Evolutionary conservation across 2,329 filamentous ascomycete genomes (phyloP).

Genomic region (Albophoma yamanashiensis): DNA sequence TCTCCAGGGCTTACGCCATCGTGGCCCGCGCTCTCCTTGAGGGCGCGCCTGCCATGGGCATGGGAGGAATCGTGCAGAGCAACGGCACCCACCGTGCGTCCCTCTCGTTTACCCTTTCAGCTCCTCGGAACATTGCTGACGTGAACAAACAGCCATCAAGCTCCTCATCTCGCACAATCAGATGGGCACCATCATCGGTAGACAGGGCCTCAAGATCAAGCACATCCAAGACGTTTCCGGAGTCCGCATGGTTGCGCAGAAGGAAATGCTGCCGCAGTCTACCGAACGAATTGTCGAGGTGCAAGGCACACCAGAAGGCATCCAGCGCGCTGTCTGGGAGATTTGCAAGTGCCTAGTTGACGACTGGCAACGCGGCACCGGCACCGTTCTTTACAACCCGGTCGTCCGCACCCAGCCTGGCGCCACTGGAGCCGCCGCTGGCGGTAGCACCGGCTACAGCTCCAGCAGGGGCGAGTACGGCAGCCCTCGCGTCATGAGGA

Average conservation of each 20-base stretch:
- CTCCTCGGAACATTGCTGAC: slow-evolving; percentile 6
- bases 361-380: slow-evolving; percentile 94
- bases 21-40: slow-evolving; percentile 88
- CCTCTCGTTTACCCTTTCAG: not conserved
- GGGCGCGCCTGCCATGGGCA: slow-evolving; percentile 87
- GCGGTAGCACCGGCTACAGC: slow-evolving; percentile 23
- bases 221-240: slow-evolving; percentile 95
- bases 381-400: slow-evolving; percentile 95
- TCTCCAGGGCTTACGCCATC: slow-evolving; percentile 85
- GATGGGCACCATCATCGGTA: slow-evolving; percentile 98
- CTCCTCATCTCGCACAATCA: slow-evolving; percentile 98
- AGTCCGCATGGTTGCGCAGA: slow-evolving; percentile 98
- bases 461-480: slow-evolving; percentile 40
- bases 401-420: slow-evolving; percentile 71
- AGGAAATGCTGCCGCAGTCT: slow-evolving; percentile 98
- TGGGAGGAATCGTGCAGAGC: slow-evolving; percentile 80
- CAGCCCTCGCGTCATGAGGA: slow-evolving; percentile 74
- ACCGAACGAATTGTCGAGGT: slow-evolving; percentile 97
- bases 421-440: slow-evolving; percentile 33
- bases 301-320: slow-evolving; percentile 86
- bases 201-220: slow-evolving; percentile 97
- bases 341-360: slow-evolving; percentile 98
- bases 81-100: slow-evolving; percentile 84
- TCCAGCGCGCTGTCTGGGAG: slow-evolving; percentile 95
- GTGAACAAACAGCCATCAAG: slow-evolving; percentile 62